These are phyloP conservation scores for Lactarius psammicola DNA, from an alignment of 768 basidiomycete genomes.

Conservation along the genomic window DNA sequence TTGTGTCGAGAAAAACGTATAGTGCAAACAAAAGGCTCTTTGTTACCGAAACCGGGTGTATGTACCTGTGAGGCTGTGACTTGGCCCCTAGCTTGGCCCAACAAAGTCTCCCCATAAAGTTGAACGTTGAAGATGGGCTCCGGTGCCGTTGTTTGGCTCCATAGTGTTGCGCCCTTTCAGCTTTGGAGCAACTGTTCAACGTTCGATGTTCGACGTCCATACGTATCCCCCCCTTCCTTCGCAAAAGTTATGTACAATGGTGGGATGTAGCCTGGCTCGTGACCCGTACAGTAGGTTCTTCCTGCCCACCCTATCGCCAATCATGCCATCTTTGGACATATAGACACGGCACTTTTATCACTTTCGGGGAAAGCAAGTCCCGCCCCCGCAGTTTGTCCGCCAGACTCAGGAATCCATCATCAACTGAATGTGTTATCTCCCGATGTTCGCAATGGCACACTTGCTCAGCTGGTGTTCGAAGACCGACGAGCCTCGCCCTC, in stretches of 20 bases:
- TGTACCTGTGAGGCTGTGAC: no score
- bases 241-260: background rate
- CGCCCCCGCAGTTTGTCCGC: background rate
- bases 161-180: background rate
- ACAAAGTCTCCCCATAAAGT: background rate
- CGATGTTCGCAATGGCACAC: background rate
- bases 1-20: background rate
- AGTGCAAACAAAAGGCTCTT: background rate
- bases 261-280: background rate
- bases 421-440: background rate
- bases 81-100: no score
- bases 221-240: background rate
- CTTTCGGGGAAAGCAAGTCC: background rate
- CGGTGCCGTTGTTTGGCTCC: background rate
- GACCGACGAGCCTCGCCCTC: background rate
- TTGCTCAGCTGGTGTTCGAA: background rate
- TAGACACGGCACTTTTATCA: background rate
- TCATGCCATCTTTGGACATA: background rate
- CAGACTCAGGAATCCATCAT: background rate
- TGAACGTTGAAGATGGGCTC: background rate
- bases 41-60: no score
- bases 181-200: background rate
- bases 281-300: background rate
- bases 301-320: constrained; percentile 3
- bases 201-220: background rate